Evolutionary conservation across 192 early-diverging fungal species (phyloP).

Genomic region (Piromyces finnis): DNA sequence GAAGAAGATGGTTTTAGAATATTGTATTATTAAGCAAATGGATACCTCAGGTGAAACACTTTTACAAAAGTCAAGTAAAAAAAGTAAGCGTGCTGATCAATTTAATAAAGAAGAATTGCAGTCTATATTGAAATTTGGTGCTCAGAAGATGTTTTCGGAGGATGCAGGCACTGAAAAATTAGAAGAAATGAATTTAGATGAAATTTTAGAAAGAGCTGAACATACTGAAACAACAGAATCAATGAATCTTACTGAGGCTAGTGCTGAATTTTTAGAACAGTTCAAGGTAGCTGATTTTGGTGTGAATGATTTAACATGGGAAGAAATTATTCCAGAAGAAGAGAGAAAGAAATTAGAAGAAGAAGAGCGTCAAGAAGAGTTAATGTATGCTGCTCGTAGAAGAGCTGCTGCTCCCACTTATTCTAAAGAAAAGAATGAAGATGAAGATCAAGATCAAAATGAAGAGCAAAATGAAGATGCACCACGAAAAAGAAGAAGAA

Average conservation of each 20-base stretch:
- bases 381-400: slow-evolving; percentile 13
- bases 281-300: slow-evolving; percentile 84
- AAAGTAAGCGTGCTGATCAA: background rate
- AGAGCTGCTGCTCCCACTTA: slow-evolving; percentile 32
- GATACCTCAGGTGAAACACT: slow-evolving; percentile 77
- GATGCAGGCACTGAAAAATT: slow-evolving; percentile 48
- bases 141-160: slow-evolving; percentile 84
- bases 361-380: slow-evolving; percentile 27
- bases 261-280: slow-evolving; percentile 78
- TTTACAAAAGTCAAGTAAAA: slow-evolving; percentile 22
- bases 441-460: background rate
- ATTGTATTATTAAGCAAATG: slow-evolving; percentile 99
- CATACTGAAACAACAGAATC: slow-evolving; percentile 50
- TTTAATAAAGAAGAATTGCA: slow-evolving; percentile 76
- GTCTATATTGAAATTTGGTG: slow-evolving; percentile 95
- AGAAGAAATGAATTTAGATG: slow-evolving; percentile 91
- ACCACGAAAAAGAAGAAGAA: slow-evolving; percentile 10
- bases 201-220: slow-evolving; percentile 90
- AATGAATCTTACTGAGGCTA: background rate
- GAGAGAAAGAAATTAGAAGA: slow-evolving; percentile 49
- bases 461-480: slow-evolving; percentile 7
- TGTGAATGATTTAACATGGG: slow-evolving; percentile 63
- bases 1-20: slow-evolving; percentile 98
- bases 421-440: slow-evolving; percentile 8
- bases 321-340: slow-evolving; percentile 82